phyloP scores from a whole-genome alignment of 2,329 filamentous ascomycete species.

The Amauroascus niger region DNA sequence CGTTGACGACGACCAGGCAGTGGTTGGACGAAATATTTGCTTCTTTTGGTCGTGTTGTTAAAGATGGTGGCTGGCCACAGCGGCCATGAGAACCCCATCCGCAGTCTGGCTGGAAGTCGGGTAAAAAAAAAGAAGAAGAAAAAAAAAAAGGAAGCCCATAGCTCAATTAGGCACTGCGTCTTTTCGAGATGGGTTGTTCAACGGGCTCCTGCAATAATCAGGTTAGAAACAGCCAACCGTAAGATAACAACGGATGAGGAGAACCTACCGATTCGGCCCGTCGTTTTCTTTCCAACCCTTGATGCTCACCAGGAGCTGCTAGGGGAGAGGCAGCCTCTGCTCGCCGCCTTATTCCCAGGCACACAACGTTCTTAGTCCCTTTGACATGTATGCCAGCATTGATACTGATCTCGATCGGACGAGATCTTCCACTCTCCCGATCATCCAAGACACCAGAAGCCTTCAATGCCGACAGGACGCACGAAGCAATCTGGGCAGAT shows the following conservation, averaged over 20 bases:
- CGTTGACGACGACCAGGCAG: background rate
- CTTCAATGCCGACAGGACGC: constrained; percentile 21
- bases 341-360: constrained; percentile 14
- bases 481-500: constrained; percentile 22
- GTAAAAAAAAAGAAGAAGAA: too few relatives aligned
- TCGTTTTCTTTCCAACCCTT: constrained; percentile 4
- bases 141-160: background rate
- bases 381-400: constrained; percentile 25
- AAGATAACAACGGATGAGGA: too few relatives aligned
- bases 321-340: background rate
- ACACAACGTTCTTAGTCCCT: constrained; percentile 24
- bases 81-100: background rate
- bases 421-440: constrained; percentile 13
- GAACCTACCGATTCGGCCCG: constrained; percentile 15
- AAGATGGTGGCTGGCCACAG: background rate
- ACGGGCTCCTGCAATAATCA: constrained; percentile 1
- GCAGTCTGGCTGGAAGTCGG: background rate
- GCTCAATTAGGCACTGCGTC: background rate
- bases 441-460: constrained; percentile 16
- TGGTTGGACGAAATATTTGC: background rate
- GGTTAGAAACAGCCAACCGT: background rate
- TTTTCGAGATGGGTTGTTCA: background rate
- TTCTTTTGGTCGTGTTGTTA: background rate
- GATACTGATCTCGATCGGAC: constrained; percentile 22
- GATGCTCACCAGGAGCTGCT: background rate